Percentiles rank a stretch among this genome's conserved stretches.
Conservation (phyloP, 2,329 filamentous ascomycete species). For the Talaromyces funiculosus region DNA sequence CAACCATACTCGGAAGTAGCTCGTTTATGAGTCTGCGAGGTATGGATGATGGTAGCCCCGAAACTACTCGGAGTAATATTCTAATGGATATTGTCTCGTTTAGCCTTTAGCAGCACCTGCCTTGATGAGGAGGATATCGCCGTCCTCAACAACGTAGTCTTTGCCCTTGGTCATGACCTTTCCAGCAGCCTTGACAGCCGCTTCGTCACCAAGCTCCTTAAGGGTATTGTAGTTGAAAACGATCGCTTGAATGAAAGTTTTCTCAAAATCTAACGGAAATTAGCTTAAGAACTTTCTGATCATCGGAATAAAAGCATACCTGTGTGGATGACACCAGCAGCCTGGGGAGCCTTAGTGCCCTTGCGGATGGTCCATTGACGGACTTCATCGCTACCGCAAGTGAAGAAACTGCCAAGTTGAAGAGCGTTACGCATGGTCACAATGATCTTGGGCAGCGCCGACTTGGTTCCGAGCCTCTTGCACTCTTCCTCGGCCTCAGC, state of each 20-base stretch:
- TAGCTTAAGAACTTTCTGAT: background rate
- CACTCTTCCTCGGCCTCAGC: slow-evolving; percentile 75
- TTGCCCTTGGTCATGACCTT: slow-evolving; percentile 99
- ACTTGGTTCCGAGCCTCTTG: slow-evolving; percentile 81
- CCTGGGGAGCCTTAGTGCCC: slow-evolving; percentile 94
- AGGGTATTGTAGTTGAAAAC: slow-evolving; percentile 83
- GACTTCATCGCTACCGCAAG: slow-evolving; percentile 89
- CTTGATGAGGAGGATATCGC: slow-evolving; percentile 77
- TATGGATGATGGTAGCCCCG: background rate
- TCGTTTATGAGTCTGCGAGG: background rate
- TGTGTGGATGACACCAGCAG: slow-evolving; percentile 94
- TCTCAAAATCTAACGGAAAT: slow-evolving; percentile 70
- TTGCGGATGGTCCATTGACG: slow-evolving; percentile 97
- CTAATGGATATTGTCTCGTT: background rate
- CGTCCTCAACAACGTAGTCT: slow-evolving; percentile 65
- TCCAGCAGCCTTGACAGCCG: slow-evolving; percentile 82
- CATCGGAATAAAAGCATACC: slow-evolving; percentile 24
- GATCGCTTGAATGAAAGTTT: slow-evolving; percentile 96
- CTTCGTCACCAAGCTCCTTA: slow-evolving; percentile 83
- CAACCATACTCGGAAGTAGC: background rate
- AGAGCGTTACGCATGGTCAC: slow-evolving; percentile 87
- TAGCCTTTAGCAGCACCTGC: slow-evolving; percentile 46
- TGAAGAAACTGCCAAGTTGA: slow-evolving; percentile 94
- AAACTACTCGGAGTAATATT: background rate
- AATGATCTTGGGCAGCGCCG: slow-evolving; percentile 85